Evolutionary conservation across 169 alveolate species (phyloP).

Genomic region (Plasmodium billcollinsi): DNA sequence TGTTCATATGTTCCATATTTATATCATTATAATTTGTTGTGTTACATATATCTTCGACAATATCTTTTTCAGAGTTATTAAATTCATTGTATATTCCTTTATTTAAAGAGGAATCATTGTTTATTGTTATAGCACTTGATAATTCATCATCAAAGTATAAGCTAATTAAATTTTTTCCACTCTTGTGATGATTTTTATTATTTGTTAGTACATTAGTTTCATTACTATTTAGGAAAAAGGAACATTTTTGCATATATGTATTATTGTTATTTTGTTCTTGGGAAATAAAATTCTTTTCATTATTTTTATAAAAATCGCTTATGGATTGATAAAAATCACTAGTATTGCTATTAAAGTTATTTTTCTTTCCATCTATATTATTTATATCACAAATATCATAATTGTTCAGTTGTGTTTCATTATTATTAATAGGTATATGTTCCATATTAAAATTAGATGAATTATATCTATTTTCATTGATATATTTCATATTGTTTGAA

Average conservation of each 20-base stretch:
- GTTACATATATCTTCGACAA: not conserved
- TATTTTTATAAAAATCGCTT: constrained; percentile 60
- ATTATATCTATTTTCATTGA: not conserved
- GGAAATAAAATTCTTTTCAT: constrained; percentile 22
- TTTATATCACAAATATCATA: constrained; percentile 33
- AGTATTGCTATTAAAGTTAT: constrained; percentile 47
- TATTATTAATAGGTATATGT: not conserved
- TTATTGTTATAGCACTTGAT: constrained; percentile 58
- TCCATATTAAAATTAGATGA: constrained; percentile 22
- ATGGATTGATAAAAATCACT: constrained; percentile 71
- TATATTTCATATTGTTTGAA: not conserved
- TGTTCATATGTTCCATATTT: constrained; percentile 3
- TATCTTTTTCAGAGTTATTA: constrained; percentile 3
- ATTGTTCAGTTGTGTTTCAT: constrained; percentile 11
- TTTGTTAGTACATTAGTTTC: constrained; percentile 40
- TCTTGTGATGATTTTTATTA: constrained; percentile 14
- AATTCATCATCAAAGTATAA: constrained; percentile 72
- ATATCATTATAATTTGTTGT: constrained; percentile 5
- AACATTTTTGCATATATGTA: constrained; percentile 2
- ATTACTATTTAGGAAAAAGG: constrained; percentile 35
- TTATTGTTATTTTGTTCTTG: constrained; percentile 7
- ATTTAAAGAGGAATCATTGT: constrained; percentile 26
- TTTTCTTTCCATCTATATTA: constrained; percentile 18
- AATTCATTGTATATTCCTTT: constrained; percentile 9
- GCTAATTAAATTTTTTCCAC: constrained; percentile 37